phyloP scores from a whole-genome alignment of 2,329 filamentous ascomycete genomes.

The Zopfia rhizophila region DNA sequence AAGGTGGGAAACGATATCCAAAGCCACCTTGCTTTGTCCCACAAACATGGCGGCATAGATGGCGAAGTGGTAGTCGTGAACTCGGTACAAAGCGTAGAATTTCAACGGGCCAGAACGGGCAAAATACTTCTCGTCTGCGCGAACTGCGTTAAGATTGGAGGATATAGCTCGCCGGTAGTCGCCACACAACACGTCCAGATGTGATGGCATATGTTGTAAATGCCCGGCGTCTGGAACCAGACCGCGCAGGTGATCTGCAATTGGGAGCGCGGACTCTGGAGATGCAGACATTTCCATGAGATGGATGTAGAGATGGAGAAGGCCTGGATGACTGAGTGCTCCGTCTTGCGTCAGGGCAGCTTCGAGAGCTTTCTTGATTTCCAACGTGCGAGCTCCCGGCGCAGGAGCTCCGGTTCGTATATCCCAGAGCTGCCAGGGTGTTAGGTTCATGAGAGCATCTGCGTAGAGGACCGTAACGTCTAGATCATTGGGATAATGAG shows the following conservation, averaged over 20 bases:
- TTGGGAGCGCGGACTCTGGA: conserved; percentile 70
- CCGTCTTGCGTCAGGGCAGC: conserved; percentile 62
- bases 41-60: conserved; percentile 84
- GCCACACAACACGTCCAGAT: conserved; percentile 78
- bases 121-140: conserved; percentile 75
- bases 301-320: conserved; percentile 81
- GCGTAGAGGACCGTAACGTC: conserved; percentile 73
- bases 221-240: conserved; percentile 77
- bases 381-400: conserved; percentile 64
- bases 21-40: conserved; percentile 69
- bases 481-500: conserved; percentile 64
- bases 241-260: conserved; percentile 70
- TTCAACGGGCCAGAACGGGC: conserved; percentile 68
- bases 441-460: conserved; percentile 73
- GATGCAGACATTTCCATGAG: conserved; percentile 79
- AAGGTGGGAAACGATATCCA: conserved; percentile 69
- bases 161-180: conserved; percentile 74
- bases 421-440: conserved; percentile 73
- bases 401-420: conserved; percentile 67
- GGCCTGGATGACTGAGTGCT: conserved; percentile 70
- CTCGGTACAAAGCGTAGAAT: conserved; percentile 81
- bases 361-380: conserved; percentile 69
- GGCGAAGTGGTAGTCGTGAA: conserved; percentile 78
- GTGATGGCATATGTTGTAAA: conserved; percentile 79
- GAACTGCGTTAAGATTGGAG: conserved; percentile 73